Evolutionary conservation across 2,329 filamentous ascomycete species (phyloP).

Genomic region (Hymenoscyphus fraxineus): DNA sequence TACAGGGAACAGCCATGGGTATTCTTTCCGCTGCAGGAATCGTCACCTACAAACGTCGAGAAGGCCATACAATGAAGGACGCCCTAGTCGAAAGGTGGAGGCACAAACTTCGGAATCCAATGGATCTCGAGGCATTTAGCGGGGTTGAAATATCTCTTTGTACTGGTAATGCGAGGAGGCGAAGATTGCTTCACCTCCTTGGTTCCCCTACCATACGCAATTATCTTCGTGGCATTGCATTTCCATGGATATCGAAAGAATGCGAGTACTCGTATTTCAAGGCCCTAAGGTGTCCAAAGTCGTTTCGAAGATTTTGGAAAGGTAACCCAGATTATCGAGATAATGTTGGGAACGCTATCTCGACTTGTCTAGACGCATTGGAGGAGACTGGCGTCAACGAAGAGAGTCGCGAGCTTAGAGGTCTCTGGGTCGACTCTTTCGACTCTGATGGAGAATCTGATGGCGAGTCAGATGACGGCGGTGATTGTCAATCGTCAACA

Average conservation of each 20-base stretch:
- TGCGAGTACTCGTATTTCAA: slow-evolving; percentile 9
- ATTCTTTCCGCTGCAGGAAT: slow-evolving; percentile 13
- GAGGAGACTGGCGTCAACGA: slow-evolving; percentile 15
- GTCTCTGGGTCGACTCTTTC: slow-evolving; percentile 18
- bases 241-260: slow-evolving; percentile 9
- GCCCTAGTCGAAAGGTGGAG: slow-evolving; percentile 17
- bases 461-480: slow-evolving; percentile 5
- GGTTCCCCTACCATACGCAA: slow-evolving; percentile 16
- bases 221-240: slow-evolving; percentile 13
- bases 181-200: slow-evolving; percentile 14
- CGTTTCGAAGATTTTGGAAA: slow-evolving; percentile 17
- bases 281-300: slow-evolving; percentile 7
- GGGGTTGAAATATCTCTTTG: slow-evolving; percentile 19
- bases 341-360: slow-evolving; percentile 18
- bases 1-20: slow-evolving; percentile 13
- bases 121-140: slow-evolving; percentile 17
- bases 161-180: slow-evolving; percentile 17
- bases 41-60: slow-evolving; percentile 17
- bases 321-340: slow-evolving; percentile 3
- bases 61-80: slow-evolving; percentile 19
- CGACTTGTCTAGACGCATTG: slow-evolving; percentile 14
- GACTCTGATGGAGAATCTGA: slow-evolving; percentile 14
- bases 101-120: slow-evolving; percentile 12
- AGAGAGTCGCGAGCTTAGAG: slow-evolving; percentile 17
- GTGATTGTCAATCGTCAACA: neutral